Conservation (phyloP, 2,329 filamentous ascomycete species). For the Ceratocystis smalleyi region DNA sequence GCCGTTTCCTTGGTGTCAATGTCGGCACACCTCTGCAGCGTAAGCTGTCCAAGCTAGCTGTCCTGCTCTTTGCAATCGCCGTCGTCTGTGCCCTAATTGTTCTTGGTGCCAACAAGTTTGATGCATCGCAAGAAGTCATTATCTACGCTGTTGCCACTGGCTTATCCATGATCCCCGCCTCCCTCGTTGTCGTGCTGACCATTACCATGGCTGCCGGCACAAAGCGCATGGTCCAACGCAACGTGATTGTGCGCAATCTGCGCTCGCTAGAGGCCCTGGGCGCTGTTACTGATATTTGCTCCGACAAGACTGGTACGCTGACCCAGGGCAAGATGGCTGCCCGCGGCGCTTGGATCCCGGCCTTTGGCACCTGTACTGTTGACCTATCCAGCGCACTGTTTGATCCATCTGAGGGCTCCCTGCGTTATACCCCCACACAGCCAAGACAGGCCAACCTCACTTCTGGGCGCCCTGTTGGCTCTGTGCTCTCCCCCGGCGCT, state of each 20-base stretch:
- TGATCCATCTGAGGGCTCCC: slow-evolving; percentile 38
- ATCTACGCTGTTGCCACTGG: slow-evolving; percentile 36
- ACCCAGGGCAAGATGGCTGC: slow-evolving; percentile 51
- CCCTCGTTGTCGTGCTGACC: slow-evolving; percentile 37
- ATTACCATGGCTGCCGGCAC: slow-evolving; percentile 43
- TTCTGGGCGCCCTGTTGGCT: slow-evolving; percentile 20
- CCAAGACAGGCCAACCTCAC: slow-evolving; percentile 29
- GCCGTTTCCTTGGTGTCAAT: slow-evolving; percentile 50
- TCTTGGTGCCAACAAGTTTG: slow-evolving; percentile 45
- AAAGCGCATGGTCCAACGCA: slow-evolving; percentile 36
- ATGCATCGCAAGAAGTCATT: slow-evolving; percentile 41
- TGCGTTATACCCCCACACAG: slow-evolving; percentile 28
- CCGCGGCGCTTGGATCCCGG: slow-evolving; percentile 43
- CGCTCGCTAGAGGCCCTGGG: slow-evolving; percentile 43
- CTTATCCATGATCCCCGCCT: slow-evolving; percentile 37
- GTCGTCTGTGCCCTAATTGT: slow-evolving; percentile 55
- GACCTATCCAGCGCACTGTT: slow-evolving; percentile 39
- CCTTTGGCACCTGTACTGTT: slow-evolving; percentile 41
- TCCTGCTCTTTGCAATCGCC: slow-evolving; percentile 50
- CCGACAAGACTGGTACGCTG: slow-evolving; percentile 43
- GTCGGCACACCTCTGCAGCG: slow-evolving; percentile 55
- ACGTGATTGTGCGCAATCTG: slow-evolving; percentile 39
- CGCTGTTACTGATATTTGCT: slow-evolving; percentile 42
- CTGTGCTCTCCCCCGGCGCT: slow-evolving; percentile 21
- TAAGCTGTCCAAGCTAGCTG: slow-evolving; percentile 51